These are phyloP conservation scores for Coriaria nepalensis DNA, from an alignment of 306 rosid genomes.

Conservation along the genomic window DNA sequence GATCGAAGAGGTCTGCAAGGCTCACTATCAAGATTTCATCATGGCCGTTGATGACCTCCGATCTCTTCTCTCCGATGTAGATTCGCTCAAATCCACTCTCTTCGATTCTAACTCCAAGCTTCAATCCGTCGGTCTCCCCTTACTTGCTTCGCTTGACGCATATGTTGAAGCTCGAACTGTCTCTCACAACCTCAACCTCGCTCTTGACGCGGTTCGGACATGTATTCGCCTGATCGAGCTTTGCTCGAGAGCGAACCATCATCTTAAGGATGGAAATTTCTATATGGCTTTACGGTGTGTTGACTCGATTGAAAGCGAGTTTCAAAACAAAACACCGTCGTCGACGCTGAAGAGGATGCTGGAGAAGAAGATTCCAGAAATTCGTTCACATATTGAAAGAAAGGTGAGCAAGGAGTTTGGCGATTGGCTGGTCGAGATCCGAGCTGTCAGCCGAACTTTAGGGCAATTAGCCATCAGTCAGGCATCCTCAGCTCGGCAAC, in stretches of 20 bases:
- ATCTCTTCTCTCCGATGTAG: constrained; percentile 94
- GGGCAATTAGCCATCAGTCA: constrained; percentile 92
- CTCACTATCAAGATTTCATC: constrained; percentile 98
- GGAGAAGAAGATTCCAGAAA: constrained; percentile 89
- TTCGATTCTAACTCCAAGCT: constrained; percentile 81
- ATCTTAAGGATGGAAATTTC: constrained; percentile 48
- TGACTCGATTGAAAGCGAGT: constrained; percentile 60
- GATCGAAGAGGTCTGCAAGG: constrained; percentile 96
- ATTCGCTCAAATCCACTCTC: constrained; percentile 79
- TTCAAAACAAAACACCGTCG: constrained; percentile 53
- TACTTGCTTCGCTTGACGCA: constrained; percentile 72
- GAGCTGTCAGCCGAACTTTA: constrained; percentile 73
- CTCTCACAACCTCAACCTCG: constrained; percentile 61
- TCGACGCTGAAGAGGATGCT: constrained; percentile 71
- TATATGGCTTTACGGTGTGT: constrained; percentile 88
- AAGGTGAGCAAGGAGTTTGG: constrained; percentile 86
- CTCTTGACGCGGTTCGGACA: constrained; percentile 46
- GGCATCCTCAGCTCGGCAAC: constrained; percentile 89
- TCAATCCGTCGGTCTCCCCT: constrained; percentile 66
- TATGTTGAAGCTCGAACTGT: constrained; percentile 75
- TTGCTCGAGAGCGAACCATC: constrained; percentile 70
- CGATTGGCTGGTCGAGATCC: constrained; percentile 97
- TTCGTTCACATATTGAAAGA: constrained; percentile 77
- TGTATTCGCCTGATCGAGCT: constrained; percentile 51
- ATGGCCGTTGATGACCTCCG: constrained; percentile 97